phyloP scores from a whole-genome alignment of 306 rosid species.

The Neltuma alba region DNA sequence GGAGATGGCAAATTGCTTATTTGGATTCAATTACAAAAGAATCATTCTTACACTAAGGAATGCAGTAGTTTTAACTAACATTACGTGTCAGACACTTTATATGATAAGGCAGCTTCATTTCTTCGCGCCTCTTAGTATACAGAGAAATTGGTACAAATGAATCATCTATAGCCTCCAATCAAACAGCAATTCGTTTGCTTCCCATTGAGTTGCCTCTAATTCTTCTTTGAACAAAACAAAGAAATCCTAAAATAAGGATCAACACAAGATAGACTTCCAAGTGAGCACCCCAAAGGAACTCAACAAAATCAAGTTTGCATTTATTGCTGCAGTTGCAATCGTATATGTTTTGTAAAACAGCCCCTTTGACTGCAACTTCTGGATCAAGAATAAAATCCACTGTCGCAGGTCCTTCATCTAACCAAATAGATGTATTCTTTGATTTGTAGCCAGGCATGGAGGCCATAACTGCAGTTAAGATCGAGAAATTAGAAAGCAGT shows the following conservation, averaged over 20 bases:
- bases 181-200: constrained; percentile 50
- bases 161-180: constrained; percentile 33
- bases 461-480: constrained; percentile 67
- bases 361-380: constrained; percentile 46
- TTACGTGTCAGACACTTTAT: constrained; percentile 2
- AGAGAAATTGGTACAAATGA: constrained; percentile 32
- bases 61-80: not conserved
- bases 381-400: constrained; percentile 90
- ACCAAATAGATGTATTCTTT: constrained; percentile 73
- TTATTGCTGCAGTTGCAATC: constrained; percentile 58
- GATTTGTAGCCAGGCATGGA: constrained; percentile 73
- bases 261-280: constrained; percentile 57
- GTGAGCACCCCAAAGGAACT: constrained; percentile 54
- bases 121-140: constrained; percentile 37
- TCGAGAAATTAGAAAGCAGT: constrained; percentile 31
- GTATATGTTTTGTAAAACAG: constrained; percentile 44
- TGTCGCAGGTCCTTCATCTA: constrained; percentile 65
- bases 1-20: not conserved
- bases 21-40: not conserved
- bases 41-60: not conserved
- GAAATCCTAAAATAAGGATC: constrained; percentile 56
- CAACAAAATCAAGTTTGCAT: constrained; percentile 42
- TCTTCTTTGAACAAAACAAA: constrained; percentile 61
- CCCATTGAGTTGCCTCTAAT: constrained; percentile 42
- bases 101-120: not conserved